Evolutionary conservation across 106 monocot genomes (phyloP).

Genomic region (Platanthera zijinensis): DNA sequence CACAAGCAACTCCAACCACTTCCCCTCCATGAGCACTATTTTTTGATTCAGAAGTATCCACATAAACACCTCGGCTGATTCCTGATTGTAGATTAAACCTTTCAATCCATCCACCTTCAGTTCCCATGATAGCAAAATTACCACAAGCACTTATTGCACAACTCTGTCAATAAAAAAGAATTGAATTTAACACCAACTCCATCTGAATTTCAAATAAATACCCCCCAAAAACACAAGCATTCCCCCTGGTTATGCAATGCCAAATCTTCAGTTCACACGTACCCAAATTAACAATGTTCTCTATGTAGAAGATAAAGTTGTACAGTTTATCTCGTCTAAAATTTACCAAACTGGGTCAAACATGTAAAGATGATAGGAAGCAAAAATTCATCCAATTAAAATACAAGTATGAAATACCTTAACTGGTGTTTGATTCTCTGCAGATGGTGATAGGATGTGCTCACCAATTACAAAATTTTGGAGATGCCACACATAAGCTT

Average conservation of each 20-base stretch:
- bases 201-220: background rate
- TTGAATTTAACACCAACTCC: background rate
- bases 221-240: background rate
- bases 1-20: constrained; percentile 88
- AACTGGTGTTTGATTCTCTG: constrained; percentile 47
- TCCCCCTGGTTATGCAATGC: background rate
- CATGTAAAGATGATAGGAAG: background rate
- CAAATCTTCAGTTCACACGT: background rate
- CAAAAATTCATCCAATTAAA: background rate
- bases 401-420: constrained; percentile 38
- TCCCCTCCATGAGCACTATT: constrained; percentile 67
- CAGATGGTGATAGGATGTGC: constrained; percentile 82
- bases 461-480: constrained; percentile 97
- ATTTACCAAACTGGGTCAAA: background rate
- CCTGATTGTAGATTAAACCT: constrained; percentile 98
- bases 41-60: constrained; percentile 44
- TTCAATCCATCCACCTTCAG: constrained; percentile 97
- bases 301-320: background rate
- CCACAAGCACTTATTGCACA: constrained; percentile 99
- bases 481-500: constrained; percentile 90
- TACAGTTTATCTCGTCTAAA: background rate
- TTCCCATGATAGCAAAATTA: constrained; percentile 90
- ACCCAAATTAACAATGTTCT: background rate
- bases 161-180: constrained; percentile 37
- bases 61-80: constrained; percentile 76